Evolutionary conservation across 257 asterid genomes (phyloP).

Genomic region (Plectranthus barbatus): DNA sequence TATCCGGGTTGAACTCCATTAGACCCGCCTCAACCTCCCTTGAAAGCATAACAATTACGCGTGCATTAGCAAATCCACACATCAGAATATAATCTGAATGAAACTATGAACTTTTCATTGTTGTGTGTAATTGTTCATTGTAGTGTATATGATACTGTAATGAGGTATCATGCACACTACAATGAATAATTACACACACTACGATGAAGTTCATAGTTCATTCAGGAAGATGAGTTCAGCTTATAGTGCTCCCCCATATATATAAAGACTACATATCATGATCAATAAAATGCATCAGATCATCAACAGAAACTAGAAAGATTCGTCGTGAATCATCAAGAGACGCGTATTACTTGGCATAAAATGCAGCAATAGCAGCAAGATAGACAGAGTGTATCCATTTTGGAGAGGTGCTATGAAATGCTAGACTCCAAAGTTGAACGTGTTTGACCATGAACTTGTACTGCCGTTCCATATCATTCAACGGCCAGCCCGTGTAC

Average conservation of each 20-base stretch:
- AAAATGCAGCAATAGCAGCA: conserved; percentile 87
- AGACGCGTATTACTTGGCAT: conserved; percentile 62
- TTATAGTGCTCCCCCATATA: no score
- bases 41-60: background rate
- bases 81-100: background rate
- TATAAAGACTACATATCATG: no score
- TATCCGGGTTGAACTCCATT: conserved; percentile 94
- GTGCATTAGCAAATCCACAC: background rate
- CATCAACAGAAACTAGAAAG: background rate
- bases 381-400: conserved; percentile 89
- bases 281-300: background rate
- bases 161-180: no score
- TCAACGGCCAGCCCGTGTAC: conserved; percentile 93
- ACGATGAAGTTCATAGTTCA: no score
- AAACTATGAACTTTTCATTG: no score
- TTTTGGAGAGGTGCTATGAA: conserved; percentile 89
- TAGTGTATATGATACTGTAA: no score
- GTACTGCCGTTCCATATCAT: conserved; percentile 84
- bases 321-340: background rate
- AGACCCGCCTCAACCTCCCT: conserved; percentile 98
- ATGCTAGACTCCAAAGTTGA: conserved; percentile 85
- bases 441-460: conserved; percentile 97
- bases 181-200: no score
- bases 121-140: no score
- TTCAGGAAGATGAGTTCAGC: no score